Evolutionary conservation across 345 rosid genomes (phyloP).

Genomic region (Rhizophora apiculata): DNA sequence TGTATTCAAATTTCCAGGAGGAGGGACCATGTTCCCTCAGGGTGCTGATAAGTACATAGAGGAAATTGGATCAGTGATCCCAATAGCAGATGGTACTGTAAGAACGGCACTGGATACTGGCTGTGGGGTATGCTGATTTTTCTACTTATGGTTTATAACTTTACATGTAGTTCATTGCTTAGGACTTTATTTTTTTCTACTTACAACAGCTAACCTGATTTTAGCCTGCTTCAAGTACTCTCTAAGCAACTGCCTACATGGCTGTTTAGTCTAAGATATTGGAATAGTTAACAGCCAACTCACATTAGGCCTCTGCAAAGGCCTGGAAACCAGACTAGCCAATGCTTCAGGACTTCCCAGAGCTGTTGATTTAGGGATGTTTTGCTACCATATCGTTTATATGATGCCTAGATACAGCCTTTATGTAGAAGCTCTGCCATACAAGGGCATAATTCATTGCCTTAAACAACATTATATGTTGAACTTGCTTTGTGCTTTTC

Average conservation of each 20-base stretch:
- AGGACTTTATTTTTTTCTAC: not conserved
- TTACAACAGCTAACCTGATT: not conserved
- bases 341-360: not conserved
- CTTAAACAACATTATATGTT: not conserved
- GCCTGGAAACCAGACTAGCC: not conserved
- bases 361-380: not conserved
- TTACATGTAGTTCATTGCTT: not conserved
- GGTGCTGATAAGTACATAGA: constrained; percentile 97
- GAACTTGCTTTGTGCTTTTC: not conserved
- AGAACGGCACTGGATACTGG: constrained; percentile 97
- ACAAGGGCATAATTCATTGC: not conserved
- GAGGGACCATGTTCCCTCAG: constrained; percentile 99
- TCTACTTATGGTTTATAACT: not conserved
- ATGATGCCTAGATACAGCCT: not conserved
- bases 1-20: constrained; percentile 95
- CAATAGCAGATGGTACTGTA: constrained; percentile 80
- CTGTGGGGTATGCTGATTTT: constrained; percentile 69
- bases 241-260: not conserved
- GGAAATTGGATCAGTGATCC: constrained; percentile 81
- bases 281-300: too few relatives aligned
- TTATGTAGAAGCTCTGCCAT: not conserved
- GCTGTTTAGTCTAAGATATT: too few relatives aligned
- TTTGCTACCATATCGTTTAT: not conserved
- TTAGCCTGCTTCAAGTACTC: not conserved
- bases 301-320: not conserved